Conservation (phyloP, 1,284 basidiomycete genomes). For the Ceratobasidium sp. region DNA sequence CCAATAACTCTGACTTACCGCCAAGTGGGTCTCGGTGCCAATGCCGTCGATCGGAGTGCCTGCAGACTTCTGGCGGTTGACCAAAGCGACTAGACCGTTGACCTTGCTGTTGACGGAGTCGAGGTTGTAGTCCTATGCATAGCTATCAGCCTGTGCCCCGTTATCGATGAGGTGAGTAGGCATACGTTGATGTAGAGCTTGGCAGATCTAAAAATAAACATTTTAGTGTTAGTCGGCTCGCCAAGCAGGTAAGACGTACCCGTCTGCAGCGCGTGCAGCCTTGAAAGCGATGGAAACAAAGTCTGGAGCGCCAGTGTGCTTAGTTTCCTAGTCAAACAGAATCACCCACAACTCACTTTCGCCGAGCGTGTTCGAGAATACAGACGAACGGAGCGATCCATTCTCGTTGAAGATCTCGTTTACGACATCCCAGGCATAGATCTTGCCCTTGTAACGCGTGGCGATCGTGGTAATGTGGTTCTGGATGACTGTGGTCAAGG, state of each 20-base stretch:
- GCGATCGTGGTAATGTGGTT: conserved; percentile 25
- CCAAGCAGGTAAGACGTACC: not conserved
- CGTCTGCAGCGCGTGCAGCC: conserved; percentile 21
- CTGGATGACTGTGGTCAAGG: conserved; percentile 31
- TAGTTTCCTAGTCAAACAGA: not conserved
- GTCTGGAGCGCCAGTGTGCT: not conserved
- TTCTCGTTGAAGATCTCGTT: conserved; percentile 49
- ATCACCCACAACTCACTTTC: conserved; percentile 3
- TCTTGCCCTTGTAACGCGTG: conserved; percentile 31
- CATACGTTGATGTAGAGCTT: conserved; percentile 36
- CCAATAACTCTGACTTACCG: conserved; percentile 38
- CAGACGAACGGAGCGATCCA: conserved; percentile 42
- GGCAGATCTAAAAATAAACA: conserved; percentile 9
- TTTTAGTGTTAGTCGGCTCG: not conserved
- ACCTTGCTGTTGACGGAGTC: conserved; percentile 29
- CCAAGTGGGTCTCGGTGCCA: conserved; percentile 40
- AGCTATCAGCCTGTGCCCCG: not conserved
- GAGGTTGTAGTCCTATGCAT: conserved; percentile 30
- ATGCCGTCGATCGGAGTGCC: conserved; percentile 42
- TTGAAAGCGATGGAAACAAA: conserved; percentile 23
- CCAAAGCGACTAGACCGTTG: conserved; percentile 37
- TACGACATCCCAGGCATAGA: conserved; percentile 56
- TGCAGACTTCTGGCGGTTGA: conserved; percentile 35
- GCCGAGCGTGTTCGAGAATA: conserved; percentile 41
- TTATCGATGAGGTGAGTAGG: too few species aligned